Conservation (phyloP, 1,284 basidiomycete genomes). For the Puccinia coronata region DNA sequence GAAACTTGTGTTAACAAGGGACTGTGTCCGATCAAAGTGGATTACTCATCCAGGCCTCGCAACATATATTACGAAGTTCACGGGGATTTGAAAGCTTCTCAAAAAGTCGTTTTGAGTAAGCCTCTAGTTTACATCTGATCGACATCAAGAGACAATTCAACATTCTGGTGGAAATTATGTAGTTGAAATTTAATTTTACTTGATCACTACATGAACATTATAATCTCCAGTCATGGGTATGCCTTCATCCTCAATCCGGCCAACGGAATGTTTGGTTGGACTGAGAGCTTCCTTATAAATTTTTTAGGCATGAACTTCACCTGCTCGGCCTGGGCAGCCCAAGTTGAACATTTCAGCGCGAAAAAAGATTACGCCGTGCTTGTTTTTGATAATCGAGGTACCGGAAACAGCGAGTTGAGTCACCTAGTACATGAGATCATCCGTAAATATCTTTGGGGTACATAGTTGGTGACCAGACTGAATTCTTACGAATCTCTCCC, state of each 20-base stretch:
- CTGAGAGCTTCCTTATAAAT: background rate
- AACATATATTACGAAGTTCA: constrained; percentile 33
- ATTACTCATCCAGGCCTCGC: constrained; percentile 57
- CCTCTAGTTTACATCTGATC: constrained; percentile 22
- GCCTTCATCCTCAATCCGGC: background rate
- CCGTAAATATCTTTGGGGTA: background rate
- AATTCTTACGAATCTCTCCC: background rate
- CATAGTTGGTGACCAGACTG: too few species aligned
- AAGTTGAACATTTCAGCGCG: constrained; percentile 57
- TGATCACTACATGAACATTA: background rate
- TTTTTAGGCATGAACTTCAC: constrained; percentile 60
- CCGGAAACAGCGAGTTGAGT: constrained; percentile 64
- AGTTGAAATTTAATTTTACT: too few species aligned
- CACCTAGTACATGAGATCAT: background rate
- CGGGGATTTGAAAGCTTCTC: constrained; percentile 16
- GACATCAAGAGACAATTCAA: too few species aligned
- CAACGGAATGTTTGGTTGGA: background rate
- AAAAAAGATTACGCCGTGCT: constrained; percentile 64
- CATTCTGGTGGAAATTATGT: too few species aligned
- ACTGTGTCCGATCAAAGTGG: constrained; percentile 64
- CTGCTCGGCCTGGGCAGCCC: constrained; percentile 56
- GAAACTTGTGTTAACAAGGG: constrained; percentile 68
- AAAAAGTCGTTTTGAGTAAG: constrained; percentile 23
- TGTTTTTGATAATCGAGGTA: constrained; percentile 85
- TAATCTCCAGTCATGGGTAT: constrained; percentile 22